These are phyloP conservation scores for Chalciporus piperatus DNA, from an alignment of 768 basidiomycete genomes.

Conservation along the genomic window DNA sequence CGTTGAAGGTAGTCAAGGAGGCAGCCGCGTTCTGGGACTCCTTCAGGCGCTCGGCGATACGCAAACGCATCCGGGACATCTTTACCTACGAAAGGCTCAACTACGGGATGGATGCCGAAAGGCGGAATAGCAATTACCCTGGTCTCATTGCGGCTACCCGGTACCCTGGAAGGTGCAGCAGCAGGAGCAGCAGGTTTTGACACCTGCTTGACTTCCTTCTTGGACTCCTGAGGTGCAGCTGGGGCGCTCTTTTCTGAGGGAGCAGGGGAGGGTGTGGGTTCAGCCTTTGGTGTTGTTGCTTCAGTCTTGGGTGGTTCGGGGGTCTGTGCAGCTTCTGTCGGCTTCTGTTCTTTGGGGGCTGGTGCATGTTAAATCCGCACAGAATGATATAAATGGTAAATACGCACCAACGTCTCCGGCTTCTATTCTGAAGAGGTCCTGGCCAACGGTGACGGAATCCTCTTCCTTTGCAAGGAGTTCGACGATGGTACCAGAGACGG, in stretches of 20 bases:
- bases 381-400: neutral
- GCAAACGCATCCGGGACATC: constrained; percentile 98
- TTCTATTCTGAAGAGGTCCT: constrained; percentile 91
- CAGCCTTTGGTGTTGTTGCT: constrained; percentile 42
- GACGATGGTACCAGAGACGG: constrained; percentile 80
- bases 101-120: neutral
- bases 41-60: constrained; percentile 96
- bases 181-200: constrained; percentile 25
- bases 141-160: constrained; percentile 77
- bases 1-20: constrained; percentile 97
- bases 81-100: constrained; percentile 60
- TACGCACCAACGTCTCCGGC: constrained; percentile 63
- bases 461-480: constrained; percentile 89
- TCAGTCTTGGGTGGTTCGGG: constrained; percentile 37
- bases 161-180: constrained; percentile 33
- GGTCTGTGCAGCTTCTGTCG: constrained; percentile 25
- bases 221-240: constrained; percentile 30
- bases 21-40: constrained; percentile 97
- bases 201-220: constrained; percentile 36
- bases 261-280: constrained; percentile 44
- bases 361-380: neutral
- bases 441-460: constrained; percentile 91
- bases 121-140: constrained; percentile 48
- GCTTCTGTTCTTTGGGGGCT: constrained; percentile 24
- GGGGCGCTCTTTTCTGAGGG: constrained; percentile 36